A percentile compares a stretch with the other conserved stretches of the same genome.
Conservation (phyloP, 2,329 filamentous ascomycete species). For the Pseudocercospora pini-densiflorae region DNA sequence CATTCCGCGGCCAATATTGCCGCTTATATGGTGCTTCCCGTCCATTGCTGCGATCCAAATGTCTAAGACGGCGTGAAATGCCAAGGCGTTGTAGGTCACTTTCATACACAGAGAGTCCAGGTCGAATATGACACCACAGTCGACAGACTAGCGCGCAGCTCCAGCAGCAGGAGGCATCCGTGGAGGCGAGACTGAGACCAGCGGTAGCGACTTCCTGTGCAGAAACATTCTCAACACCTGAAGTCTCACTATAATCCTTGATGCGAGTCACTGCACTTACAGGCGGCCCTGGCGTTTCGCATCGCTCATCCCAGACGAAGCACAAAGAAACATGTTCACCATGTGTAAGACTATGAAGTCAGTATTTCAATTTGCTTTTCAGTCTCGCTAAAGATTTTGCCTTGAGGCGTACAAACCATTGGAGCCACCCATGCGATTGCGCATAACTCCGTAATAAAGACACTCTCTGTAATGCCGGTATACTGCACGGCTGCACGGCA, state of each 20-base stretch:
- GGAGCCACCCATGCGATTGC: background rate
- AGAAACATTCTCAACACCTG: background rate
- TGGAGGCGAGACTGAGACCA: background rate
- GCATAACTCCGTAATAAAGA: background rate
- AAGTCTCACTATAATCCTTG: background rate
- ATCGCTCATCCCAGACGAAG: background rate
- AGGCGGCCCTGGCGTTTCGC: background rate
- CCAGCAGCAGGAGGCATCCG: background rate
- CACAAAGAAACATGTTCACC: background rate
- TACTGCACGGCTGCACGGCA: background rate
- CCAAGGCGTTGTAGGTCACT: no score
- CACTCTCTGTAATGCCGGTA: background rate
- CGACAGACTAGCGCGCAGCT: no score
- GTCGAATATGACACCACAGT: background rate
- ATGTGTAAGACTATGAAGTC: slow-evolving; percentile 3
- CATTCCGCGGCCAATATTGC: background rate
- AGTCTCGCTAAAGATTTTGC: background rate
- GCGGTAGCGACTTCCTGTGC: background rate
- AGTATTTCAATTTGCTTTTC: slow-evolving; percentile 8
- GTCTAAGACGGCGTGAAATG: background rate
- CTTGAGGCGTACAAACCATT: background rate
- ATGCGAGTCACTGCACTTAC: background rate
- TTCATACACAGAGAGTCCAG: no score
- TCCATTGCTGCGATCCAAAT: background rate
- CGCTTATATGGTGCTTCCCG: background rate